These are phyloP conservation scores for Populus euphratica DNA, from an alignment of 345 rosid species.

Conservation along the genomic window DNA sequence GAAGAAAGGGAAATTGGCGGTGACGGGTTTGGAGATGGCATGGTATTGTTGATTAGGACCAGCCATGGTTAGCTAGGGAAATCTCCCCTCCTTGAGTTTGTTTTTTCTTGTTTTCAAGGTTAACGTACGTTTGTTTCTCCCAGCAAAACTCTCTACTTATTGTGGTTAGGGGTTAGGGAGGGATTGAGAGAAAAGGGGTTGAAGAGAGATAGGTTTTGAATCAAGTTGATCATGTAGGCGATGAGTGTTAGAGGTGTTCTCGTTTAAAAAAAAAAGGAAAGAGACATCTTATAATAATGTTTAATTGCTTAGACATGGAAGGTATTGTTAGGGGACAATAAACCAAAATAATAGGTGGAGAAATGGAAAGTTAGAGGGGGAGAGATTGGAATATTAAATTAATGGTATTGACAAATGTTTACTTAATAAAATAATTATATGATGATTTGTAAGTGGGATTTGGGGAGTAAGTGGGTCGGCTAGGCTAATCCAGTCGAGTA, in stretches of 20 bases:
- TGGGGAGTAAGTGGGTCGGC: not conserved
- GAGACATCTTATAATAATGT: too few relatives aligned
- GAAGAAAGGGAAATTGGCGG: not conserved
- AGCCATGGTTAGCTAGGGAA: slow-evolving; percentile 18
- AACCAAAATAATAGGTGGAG: not conserved
- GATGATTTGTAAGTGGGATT: not conserved
- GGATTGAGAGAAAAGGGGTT: not conserved
- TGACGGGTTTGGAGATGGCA: slow-evolving; percentile 12
- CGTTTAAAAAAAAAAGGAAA: too few relatives aligned
- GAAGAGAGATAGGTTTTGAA: slow-evolving; percentile 3
- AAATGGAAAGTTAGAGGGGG: not conserved
- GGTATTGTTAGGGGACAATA: not conserved
- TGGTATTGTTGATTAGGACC: not conserved
- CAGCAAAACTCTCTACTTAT: not conserved
- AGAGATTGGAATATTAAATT: not conserved
- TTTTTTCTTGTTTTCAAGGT: not conserved
- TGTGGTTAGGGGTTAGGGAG: not conserved
- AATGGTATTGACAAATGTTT: not conserved
- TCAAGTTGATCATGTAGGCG: slow-evolving; percentile 13
- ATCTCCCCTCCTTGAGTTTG: not conserved
- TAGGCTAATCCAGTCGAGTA: not conserved
- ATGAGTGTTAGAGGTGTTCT: too few relatives aligned
- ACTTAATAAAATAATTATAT: not conserved
- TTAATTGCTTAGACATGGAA: too few relatives aligned
- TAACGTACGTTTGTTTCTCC: too few relatives aligned